Conservation (phyloP, 306 rosid genomes). For the Sicyos baderoa region DNA sequence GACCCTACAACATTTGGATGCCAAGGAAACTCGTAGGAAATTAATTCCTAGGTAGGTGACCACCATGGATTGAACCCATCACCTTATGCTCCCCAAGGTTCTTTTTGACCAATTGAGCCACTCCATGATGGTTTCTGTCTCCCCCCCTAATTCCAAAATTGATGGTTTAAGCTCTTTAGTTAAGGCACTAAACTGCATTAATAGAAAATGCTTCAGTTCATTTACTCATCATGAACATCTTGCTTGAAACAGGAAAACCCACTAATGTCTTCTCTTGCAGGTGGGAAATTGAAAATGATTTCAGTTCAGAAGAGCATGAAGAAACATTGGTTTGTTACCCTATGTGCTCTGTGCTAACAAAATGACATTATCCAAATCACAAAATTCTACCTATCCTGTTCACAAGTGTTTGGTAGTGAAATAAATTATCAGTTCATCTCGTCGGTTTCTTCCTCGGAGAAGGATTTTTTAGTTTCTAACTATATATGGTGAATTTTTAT, state of each 20-base stretch:
- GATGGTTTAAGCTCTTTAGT: conserved; percentile 9
- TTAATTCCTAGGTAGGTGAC: too few species aligned
- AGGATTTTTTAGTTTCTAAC: not conserved
- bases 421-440: too few species aligned
- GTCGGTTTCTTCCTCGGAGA: too few species aligned
- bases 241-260: not conserved
- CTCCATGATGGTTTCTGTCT: too few species aligned
- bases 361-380: not conserved
- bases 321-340: not conserved
- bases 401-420: too few species aligned
- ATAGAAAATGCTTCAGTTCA: conserved; percentile 3
- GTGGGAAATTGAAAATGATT: not conserved
- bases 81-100: too few species aligned
- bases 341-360: not conserved
- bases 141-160: conserved; percentile 3
- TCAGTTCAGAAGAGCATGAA: not conserved
- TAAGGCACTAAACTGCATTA: conserved; percentile 6
- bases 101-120: too few species aligned
- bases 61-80: too few species aligned
- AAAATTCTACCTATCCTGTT: too few species aligned
- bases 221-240: not conserved
- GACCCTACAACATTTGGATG: too few species aligned
- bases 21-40: too few species aligned
- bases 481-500: conserved; percentile 5
- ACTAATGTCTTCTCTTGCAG: not conserved